Base-by-base conservation (phyloP, 2,329 filamentous ascomycete genomes). In the Xylaria sp. region DNA sequence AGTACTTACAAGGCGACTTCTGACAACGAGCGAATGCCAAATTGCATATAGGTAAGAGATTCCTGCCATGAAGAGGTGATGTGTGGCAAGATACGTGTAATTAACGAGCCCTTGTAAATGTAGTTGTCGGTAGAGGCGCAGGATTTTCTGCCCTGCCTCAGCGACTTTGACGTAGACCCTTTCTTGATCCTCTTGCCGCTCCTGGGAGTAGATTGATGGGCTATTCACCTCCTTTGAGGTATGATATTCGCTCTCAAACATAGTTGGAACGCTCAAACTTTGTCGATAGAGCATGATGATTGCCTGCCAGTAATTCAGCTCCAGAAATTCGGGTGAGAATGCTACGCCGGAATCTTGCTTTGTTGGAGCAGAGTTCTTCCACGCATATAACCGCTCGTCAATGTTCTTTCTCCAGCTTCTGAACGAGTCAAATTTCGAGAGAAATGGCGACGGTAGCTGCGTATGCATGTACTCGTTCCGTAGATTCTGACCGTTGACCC, bases 261-360 rank as follows among this genome's bases (percentile, higher is more conserved):
- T 89, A 46, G 91, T 89, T 0, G 95, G 95, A 20, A 97, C 93
- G 57, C 93, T 91, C 69, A 97, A 81, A 78, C 94, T 96, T 79
- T 97, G 95, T 63, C 95, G 87, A 78, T 98, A 98, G 23, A 98
- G 87, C 91, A 97, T 94, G 72, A 97, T 97, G 68, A 98, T 90
- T 3, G 94, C 93, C 78, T 97, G 95, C 94, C 95, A 98, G 80
- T 98, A 98, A 79, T 98, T 98, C 68, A 98, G 85, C 75, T 97
- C 93, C 4, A 97, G 81, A 75, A 98, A 97, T 64, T 97, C 91
- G 1, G 93, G 90, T 0, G 92, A 94, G 78, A 98, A 98, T 4
- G 89, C 89, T 2, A 98, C 96, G 0, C 94, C 94, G 0, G 93
- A 97, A 66, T 96, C 89, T 25, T 87, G 81, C 70, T 91, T 90